Base-by-base conservation (phyloP, 148 eudicot species). In the Vaccinium macrocarpon region DNA sequence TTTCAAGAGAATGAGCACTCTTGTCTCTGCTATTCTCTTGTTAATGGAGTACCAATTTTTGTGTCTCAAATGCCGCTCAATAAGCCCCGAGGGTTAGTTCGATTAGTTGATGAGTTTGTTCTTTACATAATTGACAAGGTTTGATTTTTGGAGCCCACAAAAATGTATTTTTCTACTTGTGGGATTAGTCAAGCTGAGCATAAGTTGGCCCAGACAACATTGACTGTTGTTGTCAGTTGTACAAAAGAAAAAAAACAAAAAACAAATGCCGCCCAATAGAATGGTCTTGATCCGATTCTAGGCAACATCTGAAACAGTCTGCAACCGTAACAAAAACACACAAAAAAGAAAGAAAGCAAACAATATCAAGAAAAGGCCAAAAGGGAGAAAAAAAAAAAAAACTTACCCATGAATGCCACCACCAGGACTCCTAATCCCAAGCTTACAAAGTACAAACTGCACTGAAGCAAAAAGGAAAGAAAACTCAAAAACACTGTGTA, bases 341-440 rank as follows among this genome's bases (percentile, higher is more conserved):
- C 8, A 16, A 4, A 18, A 57, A 6, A 57, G 2, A 59, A 59
- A 66, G 35, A 84, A 4, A 87, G 19, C 1, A 18, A 82, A 61
- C 5, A 49, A 82, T 51, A 72, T 42, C 51, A 53, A 87, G n/a
- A 14, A 72, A 59, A 53, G 46, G 0, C 0, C 0, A 42, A 42
- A 42, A 42, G 46, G 46, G 46, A n/a, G n/a, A n/a, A n/a, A n/a
- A n/a, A n/a, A n/a, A n/a, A n/a, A 25, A 46, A 78, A 73, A 89
- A 12, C 42, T 25, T 93, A 96, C 99, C 99, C 98, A 94, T 89
- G 87, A 96, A 96, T 80, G 97, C 99, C 71, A 89, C 87, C 83
- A 88, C 92, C 88, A 92, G 86, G 77, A 94, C 97, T 79, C 88
- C 94, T 79, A 92, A 68, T 84, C 99, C 99, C 93, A 96, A 86